A percentile compares a stretch with the other conserved stretches of the same genome.
phyloP scores from a whole-genome alignment of 768 basidiomycete genomes.

The Tylopilus sp. region DNA sequence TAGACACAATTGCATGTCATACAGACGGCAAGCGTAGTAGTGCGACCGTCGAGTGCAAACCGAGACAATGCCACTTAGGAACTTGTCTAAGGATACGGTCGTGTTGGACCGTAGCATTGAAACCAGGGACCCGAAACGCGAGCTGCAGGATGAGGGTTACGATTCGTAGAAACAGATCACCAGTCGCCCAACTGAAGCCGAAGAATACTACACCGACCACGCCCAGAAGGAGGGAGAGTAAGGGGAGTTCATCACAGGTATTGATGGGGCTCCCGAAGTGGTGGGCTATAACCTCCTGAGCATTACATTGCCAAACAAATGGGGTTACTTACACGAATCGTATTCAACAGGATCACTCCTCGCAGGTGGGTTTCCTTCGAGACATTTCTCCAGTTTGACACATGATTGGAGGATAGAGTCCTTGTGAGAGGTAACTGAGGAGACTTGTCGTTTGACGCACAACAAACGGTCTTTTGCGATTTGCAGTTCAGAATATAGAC shows the following conservation, averaged over 20 bases:
- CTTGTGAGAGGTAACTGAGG: background rate
- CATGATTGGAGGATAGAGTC: background rate
- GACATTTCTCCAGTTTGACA: background rate
- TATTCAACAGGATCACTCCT: background rate
- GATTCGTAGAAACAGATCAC: background rate
- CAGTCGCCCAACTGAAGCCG: background rate
- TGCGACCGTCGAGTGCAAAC: background rate
- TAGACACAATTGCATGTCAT: background rate
- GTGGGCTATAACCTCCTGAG: too few relatives aligned
- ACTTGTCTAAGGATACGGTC: background rate
- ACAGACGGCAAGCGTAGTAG: background rate
- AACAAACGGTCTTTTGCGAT: background rate
- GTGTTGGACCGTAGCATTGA: background rate
- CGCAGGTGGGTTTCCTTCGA: background rate
- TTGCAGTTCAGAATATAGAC: background rate
- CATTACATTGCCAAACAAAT: too few relatives aligned
- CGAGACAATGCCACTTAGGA: background rate
- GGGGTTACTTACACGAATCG: background rate
- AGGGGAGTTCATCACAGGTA: background rate
- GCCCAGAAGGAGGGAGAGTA: background rate
- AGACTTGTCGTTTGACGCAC: background rate
- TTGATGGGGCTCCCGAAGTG: background rate
- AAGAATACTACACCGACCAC: background rate
- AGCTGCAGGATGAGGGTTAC: background rate
- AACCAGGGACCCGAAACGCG: background rate